Conservation (phyloP, 805 yeast genomes). For the Candida wancherniae region DNA sequence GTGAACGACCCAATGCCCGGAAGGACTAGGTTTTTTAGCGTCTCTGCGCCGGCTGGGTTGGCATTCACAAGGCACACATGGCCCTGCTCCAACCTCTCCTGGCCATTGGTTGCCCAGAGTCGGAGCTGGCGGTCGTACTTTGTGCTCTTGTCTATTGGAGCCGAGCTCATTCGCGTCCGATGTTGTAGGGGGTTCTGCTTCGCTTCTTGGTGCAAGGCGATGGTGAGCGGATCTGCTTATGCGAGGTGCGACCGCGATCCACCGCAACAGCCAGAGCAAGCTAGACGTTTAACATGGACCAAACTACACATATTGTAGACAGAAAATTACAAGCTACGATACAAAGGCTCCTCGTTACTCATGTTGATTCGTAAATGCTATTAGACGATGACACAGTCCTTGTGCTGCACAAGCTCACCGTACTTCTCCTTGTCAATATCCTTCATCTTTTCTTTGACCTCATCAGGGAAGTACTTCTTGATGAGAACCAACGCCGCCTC, state of each 20-base stretch:
- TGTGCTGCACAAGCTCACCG: slow-evolving; percentile 25
- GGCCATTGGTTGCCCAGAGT: slow-evolving; percentile 82
- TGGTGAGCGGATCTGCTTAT: too few species aligned
- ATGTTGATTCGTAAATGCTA: too few species aligned
- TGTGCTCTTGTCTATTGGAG: too few species aligned
- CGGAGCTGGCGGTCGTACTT: slow-evolving; percentile 86
- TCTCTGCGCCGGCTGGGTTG: slow-evolving; percentile 57
- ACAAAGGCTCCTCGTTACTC: too few species aligned
- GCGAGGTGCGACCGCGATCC: too few species aligned
- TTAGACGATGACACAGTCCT: slow-evolving; percentile 16
- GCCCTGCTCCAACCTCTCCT: slow-evolving; percentile 49
- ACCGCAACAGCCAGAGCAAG: too few species aligned
- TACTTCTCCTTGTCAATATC: slow-evolving; percentile 44
- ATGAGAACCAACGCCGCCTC: slow-evolving; percentile 46
- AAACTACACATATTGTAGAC: too few species aligned
- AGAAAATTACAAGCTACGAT: too few species aligned
- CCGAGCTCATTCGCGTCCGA: too few species aligned
- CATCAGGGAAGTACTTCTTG: slow-evolving; percentile 60
- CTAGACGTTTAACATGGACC: too few species aligned
- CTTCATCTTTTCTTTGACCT: slow-evolving; percentile 56
- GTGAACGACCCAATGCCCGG: slow-evolving; percentile 68
- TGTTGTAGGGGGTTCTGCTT: too few species aligned
- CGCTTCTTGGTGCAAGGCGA: too few species aligned
- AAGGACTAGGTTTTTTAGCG: slow-evolving; percentile 69
- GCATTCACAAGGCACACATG: slow-evolving; percentile 60